phyloP scores from a whole-genome alignment of 75 land plant species.

The Picea sitchensis region DNA sequence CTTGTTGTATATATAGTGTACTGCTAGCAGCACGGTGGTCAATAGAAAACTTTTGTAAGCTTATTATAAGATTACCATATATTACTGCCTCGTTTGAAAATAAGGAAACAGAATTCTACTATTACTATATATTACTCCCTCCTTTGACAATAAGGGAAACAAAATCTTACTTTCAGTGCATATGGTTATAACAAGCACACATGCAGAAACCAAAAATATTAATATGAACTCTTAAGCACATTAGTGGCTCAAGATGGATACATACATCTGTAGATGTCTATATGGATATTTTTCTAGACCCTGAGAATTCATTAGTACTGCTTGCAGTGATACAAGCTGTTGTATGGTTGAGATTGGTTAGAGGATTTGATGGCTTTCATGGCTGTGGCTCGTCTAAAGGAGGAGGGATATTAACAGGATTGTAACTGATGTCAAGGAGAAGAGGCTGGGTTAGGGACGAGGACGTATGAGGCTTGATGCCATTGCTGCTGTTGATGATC shows the following conservation, averaged over 20 bases:
- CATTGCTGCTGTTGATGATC: neutral
- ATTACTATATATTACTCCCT: neutral
- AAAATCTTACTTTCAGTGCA: neutral
- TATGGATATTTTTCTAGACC: neutral
- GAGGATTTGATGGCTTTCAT: neutral
- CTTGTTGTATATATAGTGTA: neutral
- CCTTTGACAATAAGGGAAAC: no score
- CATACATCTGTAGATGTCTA: neutral
- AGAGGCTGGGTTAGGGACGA: conserved; percentile 7
- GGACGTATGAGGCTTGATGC: neutral
- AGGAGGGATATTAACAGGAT: neutral
- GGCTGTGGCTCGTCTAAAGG: neutral
- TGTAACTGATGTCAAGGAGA: conserved; percentile 1
- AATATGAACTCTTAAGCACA: neutral
- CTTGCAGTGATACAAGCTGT: neutral
- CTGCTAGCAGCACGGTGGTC: neutral
- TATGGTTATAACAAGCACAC: neutral
- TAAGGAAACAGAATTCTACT: neutral
- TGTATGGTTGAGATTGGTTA: neutral
- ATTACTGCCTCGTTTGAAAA: neutral
- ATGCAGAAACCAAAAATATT: neutral
- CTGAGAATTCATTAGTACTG: neutral
- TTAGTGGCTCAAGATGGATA: neutral
- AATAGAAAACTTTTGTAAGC: neutral
- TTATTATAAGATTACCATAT: neutral